Base-by-base conservation (phyloP, 2,329 filamentous ascomycete genomes). In the Fusarium sp. region DNA sequence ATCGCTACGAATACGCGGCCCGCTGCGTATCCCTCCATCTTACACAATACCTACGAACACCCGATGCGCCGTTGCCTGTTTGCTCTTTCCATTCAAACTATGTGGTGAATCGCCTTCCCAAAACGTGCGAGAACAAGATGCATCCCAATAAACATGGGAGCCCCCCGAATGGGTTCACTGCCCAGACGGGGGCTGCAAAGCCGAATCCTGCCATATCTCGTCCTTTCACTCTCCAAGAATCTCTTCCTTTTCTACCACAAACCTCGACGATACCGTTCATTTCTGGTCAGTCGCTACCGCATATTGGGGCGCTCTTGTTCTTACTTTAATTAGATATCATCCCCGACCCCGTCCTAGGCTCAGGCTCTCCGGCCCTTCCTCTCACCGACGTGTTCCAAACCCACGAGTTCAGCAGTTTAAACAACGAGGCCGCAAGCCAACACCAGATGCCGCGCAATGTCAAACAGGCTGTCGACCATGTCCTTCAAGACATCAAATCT, bases 181-280 rank as follows among this genome's bases (percentile, higher is more conserved):
- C 64, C 51, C 66, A 70, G 35, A 53, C 65, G 44, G 66, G 61
- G 49, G 63, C 61, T 42, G 42, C 59, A 14, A 62, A 71, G 45
- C 49, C 65, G 27, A 69, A 65, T 46, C 63, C 67, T 17, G 49
- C 68, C 35, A 70, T 75, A 31, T 61, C 71, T 35, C 74, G 80
- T 50, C 81, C 87, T 1, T 86, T 88, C 71, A 84, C 84, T 4
- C 83, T 95, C 11, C 84, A 89, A 53, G 90, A 95, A 71, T 91
- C 91, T 27, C 80, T 95, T 41, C 89, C 90, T n/a, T 93, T 88
- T 76, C 91, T 91, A 47, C 91, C 92, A 21, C 88, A 94, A 72
- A 91, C 88, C 44, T 92, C 90, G 4, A 89, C 93, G 44, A 83
- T 91, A 48, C 91, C 91, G 3, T 92, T 94, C 74, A 86, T 90